phyloP scores from a whole-genome alignment of 2,329 filamentous ascomycete genomes.

The Hymenotorrendiella dingleyae region DNA sequence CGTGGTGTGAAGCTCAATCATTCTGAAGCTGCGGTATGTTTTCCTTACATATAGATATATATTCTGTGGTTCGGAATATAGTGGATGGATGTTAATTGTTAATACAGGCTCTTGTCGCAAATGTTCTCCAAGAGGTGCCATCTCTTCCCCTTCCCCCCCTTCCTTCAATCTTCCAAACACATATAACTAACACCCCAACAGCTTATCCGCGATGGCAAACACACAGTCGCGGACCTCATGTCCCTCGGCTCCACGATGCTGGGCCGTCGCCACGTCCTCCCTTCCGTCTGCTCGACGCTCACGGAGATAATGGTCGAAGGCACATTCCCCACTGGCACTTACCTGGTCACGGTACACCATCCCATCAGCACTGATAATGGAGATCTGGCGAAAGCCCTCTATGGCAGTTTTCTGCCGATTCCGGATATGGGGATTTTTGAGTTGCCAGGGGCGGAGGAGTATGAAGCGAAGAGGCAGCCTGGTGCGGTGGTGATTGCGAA shows the following conservation, averaged over 20 bases:
- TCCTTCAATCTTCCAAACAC: not conserved
- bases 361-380: constrained; percentile 83
- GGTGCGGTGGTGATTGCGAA: constrained; percentile 71
- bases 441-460: constrained; percentile 56
- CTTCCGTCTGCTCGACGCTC: constrained; percentile 72
- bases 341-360: constrained; percentile 89
- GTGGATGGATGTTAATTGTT: constrained; percentile 11
- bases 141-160: constrained; percentile 8
- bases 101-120: constrained; percentile 69
- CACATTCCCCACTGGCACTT: constrained; percentile 85
- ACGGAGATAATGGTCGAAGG: constrained; percentile 88
- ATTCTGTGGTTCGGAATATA: no score
- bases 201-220: constrained; percentile 92
- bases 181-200: constrained; percentile 29
- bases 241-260: constrained; percentile 85
- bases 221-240: constrained; percentile 92
- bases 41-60: no score
- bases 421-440: constrained; percentile 66
- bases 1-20: constrained; percentile 86
- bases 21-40: constrained; percentile 70
- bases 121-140: constrained; percentile 75
- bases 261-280: constrained; percentile 83
- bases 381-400: constrained; percentile 78
- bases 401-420: constrained; percentile 83
- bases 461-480: constrained; percentile 62